These are phyloP conservation scores for Jimgerdemannia lactiflua DNA, from an alignment of 192 early-diverging fungal genomes.

Conservation along the genomic window DNA sequence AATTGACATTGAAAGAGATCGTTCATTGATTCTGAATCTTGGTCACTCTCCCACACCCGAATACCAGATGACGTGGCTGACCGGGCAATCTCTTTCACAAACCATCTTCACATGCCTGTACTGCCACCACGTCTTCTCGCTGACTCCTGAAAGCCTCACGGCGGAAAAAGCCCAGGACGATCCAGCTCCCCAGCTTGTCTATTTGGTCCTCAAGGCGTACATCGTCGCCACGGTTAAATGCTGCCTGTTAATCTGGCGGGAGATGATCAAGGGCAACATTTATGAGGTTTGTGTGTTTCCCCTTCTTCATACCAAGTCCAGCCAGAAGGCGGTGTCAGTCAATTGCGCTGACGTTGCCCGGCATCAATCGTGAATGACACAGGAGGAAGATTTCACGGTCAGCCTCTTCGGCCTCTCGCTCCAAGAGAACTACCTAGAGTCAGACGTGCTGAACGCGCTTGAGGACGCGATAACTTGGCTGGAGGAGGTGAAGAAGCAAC, in stretches of 20 bases:
- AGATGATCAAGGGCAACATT: constrained; percentile 54
- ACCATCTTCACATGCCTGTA: constrained; percentile 58
- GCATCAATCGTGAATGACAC: too few relatives aligned
- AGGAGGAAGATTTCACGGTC: constrained; percentile 61
- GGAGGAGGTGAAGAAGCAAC: constrained; percentile 13
- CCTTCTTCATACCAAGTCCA: background rate
- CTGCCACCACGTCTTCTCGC: constrained; percentile 36
- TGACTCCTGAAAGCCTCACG: constrained; percentile 23
- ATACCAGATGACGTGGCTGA: constrained; percentile 55
- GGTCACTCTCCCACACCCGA: background rate
- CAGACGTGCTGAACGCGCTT: constrained; percentile 28
- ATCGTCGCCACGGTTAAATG: constrained; percentile 46
- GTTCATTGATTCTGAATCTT: too few relatives aligned
- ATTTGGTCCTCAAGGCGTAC: constrained; percentile 41
- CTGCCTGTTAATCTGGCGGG: constrained; percentile 47
- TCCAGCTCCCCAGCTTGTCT: constrained; percentile 31
- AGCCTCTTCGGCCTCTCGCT: constrained; percentile 51
- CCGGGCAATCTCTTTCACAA: constrained; percentile 58
- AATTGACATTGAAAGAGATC: too few relatives aligned
- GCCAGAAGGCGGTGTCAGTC: too few relatives aligned
- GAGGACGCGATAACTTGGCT: constrained; percentile 24
- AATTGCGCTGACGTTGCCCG: too few relatives aligned
- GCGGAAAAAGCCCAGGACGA: background rate
- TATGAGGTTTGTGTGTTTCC: constrained; percentile 37
- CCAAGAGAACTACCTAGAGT: constrained; percentile 35